Evolutionary conservation across 2,329 filamentous ascomycete species (phyloP), one percentile per base, ranked within the genome.

Genomic region (Aspergillus tanneri): DNA sequence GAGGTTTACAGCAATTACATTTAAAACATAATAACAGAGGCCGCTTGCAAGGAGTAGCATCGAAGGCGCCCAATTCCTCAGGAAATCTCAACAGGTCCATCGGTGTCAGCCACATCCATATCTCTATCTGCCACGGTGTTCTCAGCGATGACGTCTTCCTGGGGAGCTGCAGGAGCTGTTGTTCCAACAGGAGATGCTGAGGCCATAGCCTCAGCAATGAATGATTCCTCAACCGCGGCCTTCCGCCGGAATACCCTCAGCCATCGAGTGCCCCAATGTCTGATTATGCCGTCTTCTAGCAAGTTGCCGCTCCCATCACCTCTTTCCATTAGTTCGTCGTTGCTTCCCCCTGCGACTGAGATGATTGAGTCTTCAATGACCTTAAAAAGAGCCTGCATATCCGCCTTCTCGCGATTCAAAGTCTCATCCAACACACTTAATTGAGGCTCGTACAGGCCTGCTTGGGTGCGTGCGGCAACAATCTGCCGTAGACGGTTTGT

Each of bases 181-280:
- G 71, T 73, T 4, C 71, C 71, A 23, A 72, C 58, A 2, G 72
- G 71, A 14, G 66, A 70, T 9, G 78, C 75, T 50, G 72, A 71
- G 3, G 77, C 71, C 43, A 80, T 74, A 14, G 75, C 74, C 58
- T 84, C 82, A 9, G 75, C 74, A 14, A 84, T 79, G 50, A 82
- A 78, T 0, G 87, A 81, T 71, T 96, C 90, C 72, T 97, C 91
- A 11, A 97, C 88, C 2, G 88, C 88, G 11, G 82, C 82, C 70
- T 90, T 87, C 35, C 93, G 79, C 61, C 84, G 77, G 69, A 96
- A 96, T 1, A 93, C 90, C 24, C 89, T 80, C 53, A 89, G 74
- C 93, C 93, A 99, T 39, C 90, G 81, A 64, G 83, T 81, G 0
- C 87, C 91, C 93, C 93, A 97, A 42, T 82, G 79, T 53, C 81